phyloP scores from a whole-genome alignment of 768 basidiomycete genomes.

The Leccinum variicolor region DNA sequence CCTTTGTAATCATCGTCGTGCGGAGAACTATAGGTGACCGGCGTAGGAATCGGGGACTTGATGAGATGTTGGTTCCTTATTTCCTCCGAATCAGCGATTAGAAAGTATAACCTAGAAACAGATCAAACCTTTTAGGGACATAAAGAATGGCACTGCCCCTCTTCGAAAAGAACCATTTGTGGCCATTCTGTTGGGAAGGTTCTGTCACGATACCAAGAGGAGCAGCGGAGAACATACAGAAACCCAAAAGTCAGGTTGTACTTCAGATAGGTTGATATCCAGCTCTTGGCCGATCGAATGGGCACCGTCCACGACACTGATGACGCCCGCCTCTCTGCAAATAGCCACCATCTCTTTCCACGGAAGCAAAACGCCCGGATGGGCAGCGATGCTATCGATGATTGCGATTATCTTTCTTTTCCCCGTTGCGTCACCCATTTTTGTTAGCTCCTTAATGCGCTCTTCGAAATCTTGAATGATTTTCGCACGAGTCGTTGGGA shows the following conservation, averaged over 20 bases:
- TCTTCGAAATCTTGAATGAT: constrained; percentile 51
- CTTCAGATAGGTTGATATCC: constrained; percentile 51
- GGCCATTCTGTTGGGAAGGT: constrained; percentile 54
- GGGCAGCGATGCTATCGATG: constrained; percentile 63
- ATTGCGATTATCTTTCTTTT: constrained; percentile 57
- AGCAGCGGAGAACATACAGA: constrained; percentile 45
- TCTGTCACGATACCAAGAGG: not conserved
- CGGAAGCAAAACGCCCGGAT: constrained; percentile 61
- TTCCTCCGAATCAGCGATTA: not conserved
- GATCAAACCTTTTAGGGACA: constrained; percentile 55
- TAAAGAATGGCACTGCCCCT: constrained; percentile 70
- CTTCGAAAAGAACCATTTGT: constrained; percentile 82
- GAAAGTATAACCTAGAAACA: not conserved
- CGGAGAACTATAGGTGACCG: constrained; percentile 49
- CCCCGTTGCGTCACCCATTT: constrained; percentile 15
- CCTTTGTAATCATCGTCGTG: constrained; percentile 30
- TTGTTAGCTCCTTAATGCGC: constrained; percentile 32
- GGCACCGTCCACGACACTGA: constrained; percentile 73
- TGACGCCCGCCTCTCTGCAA: constrained; percentile 60
- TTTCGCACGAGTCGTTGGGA: constrained; percentile 53
- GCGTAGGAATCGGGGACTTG: constrained; percentile 56
- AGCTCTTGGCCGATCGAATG: constrained; percentile 75
- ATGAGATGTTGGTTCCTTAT: constrained; percentile 63
- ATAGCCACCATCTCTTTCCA: constrained; percentile 68
- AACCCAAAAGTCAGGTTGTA: constrained; percentile 73